Evolutionary conservation across 768 basidiomycete species (phyloP).

Genomic region (Mycena venus): DNA sequence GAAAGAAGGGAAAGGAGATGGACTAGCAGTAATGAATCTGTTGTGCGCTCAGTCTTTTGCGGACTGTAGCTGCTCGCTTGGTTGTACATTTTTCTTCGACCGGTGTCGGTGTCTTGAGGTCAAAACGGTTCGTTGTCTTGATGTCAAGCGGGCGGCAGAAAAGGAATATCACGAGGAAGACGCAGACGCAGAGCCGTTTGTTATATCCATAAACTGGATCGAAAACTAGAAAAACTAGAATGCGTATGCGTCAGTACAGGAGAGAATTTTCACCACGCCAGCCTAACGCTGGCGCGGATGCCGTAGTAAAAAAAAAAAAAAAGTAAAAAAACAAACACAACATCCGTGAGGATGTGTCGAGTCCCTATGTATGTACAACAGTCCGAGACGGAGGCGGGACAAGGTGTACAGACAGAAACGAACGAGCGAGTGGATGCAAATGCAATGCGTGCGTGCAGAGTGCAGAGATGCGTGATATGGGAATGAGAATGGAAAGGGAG

Average conservation of each 20-base stretch:
- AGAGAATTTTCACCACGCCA: background rate
- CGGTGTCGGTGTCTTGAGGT: background rate
- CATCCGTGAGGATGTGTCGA: too few relatives aligned
- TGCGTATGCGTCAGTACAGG: slow-evolving; percentile 4
- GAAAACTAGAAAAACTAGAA: too few relatives aligned
- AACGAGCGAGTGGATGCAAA: background rate
- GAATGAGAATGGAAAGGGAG: too few relatives aligned
- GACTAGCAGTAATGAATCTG: background rate
- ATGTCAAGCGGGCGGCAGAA: background rate
- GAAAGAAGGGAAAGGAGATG: background rate
- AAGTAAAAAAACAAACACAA: background rate
- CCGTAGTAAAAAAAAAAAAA: background rate
- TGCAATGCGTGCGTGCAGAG: slow-evolving; percentile 3
- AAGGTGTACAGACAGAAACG: background rate
- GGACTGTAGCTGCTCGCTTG: background rate
- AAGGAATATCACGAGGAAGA: background rate
- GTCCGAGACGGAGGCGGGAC: background rate
- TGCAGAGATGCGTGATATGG: background rate
- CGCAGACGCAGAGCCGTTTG: too few relatives aligned
- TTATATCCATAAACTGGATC: too few relatives aligned
- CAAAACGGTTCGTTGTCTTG: too few relatives aligned
- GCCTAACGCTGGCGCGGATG: background rate
- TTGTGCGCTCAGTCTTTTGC: background rate
- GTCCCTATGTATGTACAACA: background rate
- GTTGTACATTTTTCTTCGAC: background rate